phyloP scores from a whole-genome alignment of 805 yeast species.

The Wickerhamomyces tratensis region DNA sequence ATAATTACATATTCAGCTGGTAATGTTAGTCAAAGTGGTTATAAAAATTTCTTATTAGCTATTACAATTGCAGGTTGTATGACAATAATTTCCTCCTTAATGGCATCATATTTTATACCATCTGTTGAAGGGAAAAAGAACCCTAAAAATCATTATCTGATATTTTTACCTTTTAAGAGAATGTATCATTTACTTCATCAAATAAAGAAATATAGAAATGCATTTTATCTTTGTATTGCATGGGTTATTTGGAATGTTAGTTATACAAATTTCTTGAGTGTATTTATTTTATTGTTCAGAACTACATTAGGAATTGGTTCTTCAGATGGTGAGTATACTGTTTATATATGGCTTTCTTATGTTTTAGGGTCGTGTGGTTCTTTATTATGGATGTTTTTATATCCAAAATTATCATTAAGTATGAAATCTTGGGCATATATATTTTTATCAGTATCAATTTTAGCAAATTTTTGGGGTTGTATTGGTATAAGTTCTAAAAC shows the following conservation, averaged over 20 bases:
- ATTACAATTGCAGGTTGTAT: conserved; percentile 28
- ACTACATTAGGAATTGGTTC: conserved; percentile 29
- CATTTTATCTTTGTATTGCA: conserved; percentile 25
- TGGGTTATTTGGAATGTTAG: conserved; percentile 34
- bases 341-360: conserved; percentile 27
- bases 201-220: conserved; percentile 23
- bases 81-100: conserved; percentile 19
- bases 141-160: conserved; percentile 18
- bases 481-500: conserved; percentile 21
- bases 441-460: conserved; percentile 21
- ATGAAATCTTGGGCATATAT: conserved; percentile 28
- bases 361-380: conserved; percentile 26
- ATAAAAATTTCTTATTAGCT: conserved; percentile 26
- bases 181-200: conserved; percentile 15
- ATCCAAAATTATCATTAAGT: conserved; percentile 16
- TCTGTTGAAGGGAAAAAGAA: conserved; percentile 18
- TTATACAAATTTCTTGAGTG: conserved; percentile 24
- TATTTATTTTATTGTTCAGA: conserved; percentile 27
- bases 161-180: conserved; percentile 21
- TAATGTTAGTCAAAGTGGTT: conserved; percentile 18
- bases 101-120: conserved; percentile 23
- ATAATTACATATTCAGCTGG: conserved; percentile 24
- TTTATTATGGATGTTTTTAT: conserved; percentile 26
- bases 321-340: conserved; percentile 29
- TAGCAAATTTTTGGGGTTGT: conserved; percentile 30